Base-by-base conservation (phyloP, 2,329 filamentous ascomycete genomes). In the Gremmenia infestans region DNA sequence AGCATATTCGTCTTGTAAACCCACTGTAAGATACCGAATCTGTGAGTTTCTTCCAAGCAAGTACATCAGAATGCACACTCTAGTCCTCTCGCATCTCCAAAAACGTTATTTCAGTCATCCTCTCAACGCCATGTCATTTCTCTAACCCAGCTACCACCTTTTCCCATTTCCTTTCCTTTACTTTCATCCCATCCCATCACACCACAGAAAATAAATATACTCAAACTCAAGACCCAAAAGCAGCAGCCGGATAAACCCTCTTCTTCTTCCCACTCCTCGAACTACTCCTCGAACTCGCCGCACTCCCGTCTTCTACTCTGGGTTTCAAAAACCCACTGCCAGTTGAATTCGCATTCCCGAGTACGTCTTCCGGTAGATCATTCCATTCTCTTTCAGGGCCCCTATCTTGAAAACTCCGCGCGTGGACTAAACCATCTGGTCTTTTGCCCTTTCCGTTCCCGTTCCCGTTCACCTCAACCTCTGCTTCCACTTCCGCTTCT, bases 361-460 rank as follows among this genome's bases (percentile, higher is more conserved):
- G 46, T 2, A 86, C 84, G 51, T 86, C 83, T 9, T 76, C 73
- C 0, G 83, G 83, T 9, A 87, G 65, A 65, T 87, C 83, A 70
- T 87, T 87, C 83, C 83, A 87, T 66, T 86, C 83, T 32, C 72
- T 81, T 19, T 81, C 78, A 2, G 83, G 79, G 6, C 82, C 75
- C 62, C 74, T 70, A 56, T 81, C 85, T 68, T 86, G 83, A 67
- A 78, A 86, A 1, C 82, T 85, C 2, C 60, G 45, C 23, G 59
- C 48, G 19, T 60, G 42, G 9, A 17, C 5, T 36, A 55, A 40
- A 54, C 53, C 71, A 2, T 79, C 75, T 5, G 79, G 88, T 22
- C 59, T 76, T 5, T 64, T 83, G 47, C 85, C 86, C 1, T 86
- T 87, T 66, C n/a, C n/a, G n/a, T n/a, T n/a, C n/a, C 68, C 77